A percentile compares a stretch with the other conserved stretches of the same genome.
Conservation (phyloP, 192 early-diverging fungal genomes). For the Paraglomus occultum region DNA sequence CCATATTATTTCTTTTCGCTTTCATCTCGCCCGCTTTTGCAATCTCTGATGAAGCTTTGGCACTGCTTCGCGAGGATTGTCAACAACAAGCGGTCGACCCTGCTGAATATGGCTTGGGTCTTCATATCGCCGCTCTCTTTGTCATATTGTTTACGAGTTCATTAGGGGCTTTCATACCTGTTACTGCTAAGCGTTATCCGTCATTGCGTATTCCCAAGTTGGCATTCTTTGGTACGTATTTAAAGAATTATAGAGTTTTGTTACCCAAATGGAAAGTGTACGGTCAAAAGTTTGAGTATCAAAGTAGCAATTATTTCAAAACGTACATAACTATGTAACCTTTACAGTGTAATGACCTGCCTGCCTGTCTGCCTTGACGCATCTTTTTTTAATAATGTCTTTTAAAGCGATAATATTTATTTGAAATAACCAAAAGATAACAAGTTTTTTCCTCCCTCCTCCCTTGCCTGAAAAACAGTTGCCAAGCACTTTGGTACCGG, state of each 20-base stretch:
- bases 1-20: no score
- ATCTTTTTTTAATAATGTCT: no score
- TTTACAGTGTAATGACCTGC: no score
- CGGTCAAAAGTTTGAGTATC: no score
- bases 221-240: neutral
- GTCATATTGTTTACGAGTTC: constrained; percentile 54
- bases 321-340: no score
- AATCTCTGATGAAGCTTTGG: no score
- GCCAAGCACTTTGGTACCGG: constrained; percentile 52
- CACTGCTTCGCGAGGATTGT: no score
- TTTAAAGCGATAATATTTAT: no score
- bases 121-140: constrained; percentile 56
- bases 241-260: neutral
- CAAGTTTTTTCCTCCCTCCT: neutral
- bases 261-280: neutral
- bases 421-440: no score
- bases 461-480: neutral
- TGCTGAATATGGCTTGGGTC: constrained; percentile 8
- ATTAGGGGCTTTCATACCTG: constrained; percentile 45
- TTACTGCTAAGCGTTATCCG: constrained; percentile 29
- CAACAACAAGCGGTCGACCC: neutral
- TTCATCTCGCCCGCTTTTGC: no score
- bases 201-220: neutral
- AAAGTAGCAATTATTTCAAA: no score
- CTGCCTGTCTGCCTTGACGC: no score